Base-by-base conservation (phyloP, 2,329 filamentous ascomycete species). In the Aspergillus sp. region DNA sequence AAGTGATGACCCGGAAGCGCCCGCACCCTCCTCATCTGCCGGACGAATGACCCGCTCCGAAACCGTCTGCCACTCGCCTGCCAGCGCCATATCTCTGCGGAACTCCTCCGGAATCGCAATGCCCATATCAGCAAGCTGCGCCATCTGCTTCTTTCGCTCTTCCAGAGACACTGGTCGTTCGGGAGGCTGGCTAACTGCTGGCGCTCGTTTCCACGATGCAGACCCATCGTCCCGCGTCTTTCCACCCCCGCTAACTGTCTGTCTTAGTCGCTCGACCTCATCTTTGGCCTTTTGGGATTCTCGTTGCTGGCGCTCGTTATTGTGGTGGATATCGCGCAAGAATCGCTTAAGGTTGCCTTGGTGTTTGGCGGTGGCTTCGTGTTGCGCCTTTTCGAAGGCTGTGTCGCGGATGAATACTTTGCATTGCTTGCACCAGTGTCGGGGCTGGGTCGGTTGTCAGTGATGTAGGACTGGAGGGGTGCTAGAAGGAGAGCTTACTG, bases 371-470 rank as follows among this genome's bases (percentile, higher is more conserved):
- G 90, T 95, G 22, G 88, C 83, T 73, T 96, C 92, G 74, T 96
- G 92, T 73, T 96, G 93, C 59, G 85, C 81, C 62, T 87, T 88
- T 71, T 96, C 92, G 72, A 96, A 84, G 61, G 90, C 86, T 19
- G 92, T 96, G 78, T 99, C 94, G 73, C 90, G 89, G 46, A 99
- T 89, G 73, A 86, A 97, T 68, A 82, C 83, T 67, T 85, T 84
- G 82, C 94, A 99, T 78, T 96, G 90, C 73, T 97, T 97, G 83
- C 94, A 99, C 91, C 92, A 97, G 76, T 95, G 95, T 69, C 88
- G 93, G 5, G 92, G 92, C 71, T 85, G 51, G 45, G 41, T 10
- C 11, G 16, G n/a, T 17, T 69, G 64, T 38, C 49, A 19, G 22
- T 11, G 10, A 26, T 35, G 10, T 11, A 44, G 26, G 30, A 14